Conservation (phyloP, 2,329 filamentous ascomycete genomes). For the Aspergillus aculeatus region DNA sequence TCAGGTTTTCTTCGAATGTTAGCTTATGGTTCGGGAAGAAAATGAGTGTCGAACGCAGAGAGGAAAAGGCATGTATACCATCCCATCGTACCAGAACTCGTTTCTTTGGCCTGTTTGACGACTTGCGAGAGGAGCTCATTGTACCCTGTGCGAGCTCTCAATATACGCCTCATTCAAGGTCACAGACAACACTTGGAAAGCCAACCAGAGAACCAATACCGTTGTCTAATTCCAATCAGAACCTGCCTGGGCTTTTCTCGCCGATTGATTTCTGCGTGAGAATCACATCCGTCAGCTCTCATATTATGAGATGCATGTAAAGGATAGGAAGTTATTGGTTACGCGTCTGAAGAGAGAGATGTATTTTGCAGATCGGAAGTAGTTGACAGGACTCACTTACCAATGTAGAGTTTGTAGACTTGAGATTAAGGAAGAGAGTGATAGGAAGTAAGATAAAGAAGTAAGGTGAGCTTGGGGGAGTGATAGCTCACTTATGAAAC, state of each 20-base stretch:
- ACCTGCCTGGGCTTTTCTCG: not conserved
- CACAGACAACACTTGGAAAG: not conserved
- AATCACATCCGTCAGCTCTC: not conserved
- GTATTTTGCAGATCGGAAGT: too few relatives aligned
- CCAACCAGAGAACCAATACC: not conserved
- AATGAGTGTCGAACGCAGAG: not conserved
- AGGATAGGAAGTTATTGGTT: not conserved
- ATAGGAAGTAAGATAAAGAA: not conserved
- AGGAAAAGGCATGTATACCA: conserved; percentile 28
- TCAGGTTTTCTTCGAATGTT: conserved; percentile 39
- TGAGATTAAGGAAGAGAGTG: not conserved
- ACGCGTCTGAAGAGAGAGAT: too few relatives aligned
- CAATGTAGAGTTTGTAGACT: too few relatives aligned
- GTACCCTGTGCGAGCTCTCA: not conserved
- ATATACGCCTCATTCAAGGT: not conserved
- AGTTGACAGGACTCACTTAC: too few relatives aligned
- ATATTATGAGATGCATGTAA: not conserved
- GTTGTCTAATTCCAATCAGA: not conserved
- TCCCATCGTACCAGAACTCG: conserved; percentile 45
- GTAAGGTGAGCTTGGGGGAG: not conserved
- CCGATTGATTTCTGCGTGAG: not conserved
- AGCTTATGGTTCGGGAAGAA: conserved; percentile 7
- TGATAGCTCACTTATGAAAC: not conserved
- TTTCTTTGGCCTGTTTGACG: conserved; percentile 29
- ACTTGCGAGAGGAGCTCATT: conserved; percentile 12